Evolutionary conservation across 1,284 basidiomycete genomes (phyloP).

Genomic region (Naganishia cerealis): DNA sequence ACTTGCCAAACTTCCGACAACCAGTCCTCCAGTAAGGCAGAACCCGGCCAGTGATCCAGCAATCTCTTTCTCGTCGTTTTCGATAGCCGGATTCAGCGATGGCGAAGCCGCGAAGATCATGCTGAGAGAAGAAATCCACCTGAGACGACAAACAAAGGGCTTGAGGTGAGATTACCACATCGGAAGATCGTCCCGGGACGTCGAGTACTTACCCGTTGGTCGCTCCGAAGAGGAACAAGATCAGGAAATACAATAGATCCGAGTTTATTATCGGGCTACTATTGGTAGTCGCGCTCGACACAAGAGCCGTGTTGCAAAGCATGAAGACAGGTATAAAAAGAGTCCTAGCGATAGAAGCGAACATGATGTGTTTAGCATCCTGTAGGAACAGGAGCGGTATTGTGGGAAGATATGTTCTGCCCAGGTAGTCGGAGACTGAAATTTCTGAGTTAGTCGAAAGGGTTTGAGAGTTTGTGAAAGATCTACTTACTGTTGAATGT

Average conservation of each 20-base stretch:
- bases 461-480: conserved; percentile 50
- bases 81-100: conserved; percentile 47
- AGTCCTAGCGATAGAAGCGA: conserved; percentile 64
- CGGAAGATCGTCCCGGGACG: conserved; percentile 47
- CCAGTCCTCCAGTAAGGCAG: conserved; percentile 72
- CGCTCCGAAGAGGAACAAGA: conserved; percentile 70
- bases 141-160: conserved; percentile 38
- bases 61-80: conserved; percentile 70
- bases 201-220: conserved; percentile 67
- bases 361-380: conserved; percentile 64
- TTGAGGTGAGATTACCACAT: conserved; percentile 20
- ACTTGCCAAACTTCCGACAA: conserved; percentile 70
- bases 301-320: conserved; percentile 65
- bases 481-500: conserved; percentile 53
- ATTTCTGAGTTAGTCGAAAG: conserved; percentile 72
- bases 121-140: conserved; percentile 46
- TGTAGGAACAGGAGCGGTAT: conserved; percentile 67
- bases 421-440: conserved; percentile 73
- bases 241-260: conserved; percentile 70
- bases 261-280: conserved; percentile 67
- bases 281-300: conserved; percentile 22
- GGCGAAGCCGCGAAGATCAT: conserved; percentile 54
- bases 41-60: conserved; percentile 78
- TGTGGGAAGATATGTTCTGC: conserved; percentile 68
- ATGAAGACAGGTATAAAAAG: conserved; percentile 78